Base-by-base conservation (phyloP, 164 flowering plant species). In the Platanus orientalis region DNA sequence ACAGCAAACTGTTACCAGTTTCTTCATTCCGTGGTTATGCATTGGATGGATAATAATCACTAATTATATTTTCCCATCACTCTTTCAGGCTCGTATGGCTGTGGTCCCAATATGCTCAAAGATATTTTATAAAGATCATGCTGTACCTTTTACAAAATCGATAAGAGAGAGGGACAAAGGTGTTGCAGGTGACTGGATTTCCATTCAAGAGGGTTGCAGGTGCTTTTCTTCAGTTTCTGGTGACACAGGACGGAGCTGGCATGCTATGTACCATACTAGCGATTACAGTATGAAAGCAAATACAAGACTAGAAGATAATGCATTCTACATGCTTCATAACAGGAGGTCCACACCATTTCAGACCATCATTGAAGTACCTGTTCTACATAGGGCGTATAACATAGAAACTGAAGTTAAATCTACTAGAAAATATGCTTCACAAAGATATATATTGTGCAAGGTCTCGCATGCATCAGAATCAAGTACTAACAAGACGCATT, bases 1-100 rank as follows among this genome's bases (percentile, higher is more conserved):
- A 5, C 39, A 0, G 39, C 39, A 34, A 10, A 34, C 10, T 34
- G 9, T 34, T 34, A 4, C 39, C 9, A 34, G 9, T 34, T 34
- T 34, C 4, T 34, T 34, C 9, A 34, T 34, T 34, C 9, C 9
- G 39, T 9, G 9, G 39, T 9, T 42, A 42, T 52, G 36, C 1
- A 30, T 68, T 17, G 21, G 11, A 48, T 36, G 16, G 10, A 30
- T 17, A 10, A 20, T 45, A 51, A 60, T 48, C 57, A 56, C 58
- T 61, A 14, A 62, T 17, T 23, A 23, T 40, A 60, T 61, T 23
- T 54, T 47, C 21, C 28, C 32, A 17, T 32, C 49, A 29, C 29
- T 64, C 14, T 57, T 67, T 45, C 74, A 73, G 81, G 54, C 25
- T 42, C 29, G 44, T 10, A 79, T 80, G 83, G 81, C 84, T 57